Evolutionary conservation across 331 rosid species (phyloP).

Genomic region (Malus hybrid): DNA sequence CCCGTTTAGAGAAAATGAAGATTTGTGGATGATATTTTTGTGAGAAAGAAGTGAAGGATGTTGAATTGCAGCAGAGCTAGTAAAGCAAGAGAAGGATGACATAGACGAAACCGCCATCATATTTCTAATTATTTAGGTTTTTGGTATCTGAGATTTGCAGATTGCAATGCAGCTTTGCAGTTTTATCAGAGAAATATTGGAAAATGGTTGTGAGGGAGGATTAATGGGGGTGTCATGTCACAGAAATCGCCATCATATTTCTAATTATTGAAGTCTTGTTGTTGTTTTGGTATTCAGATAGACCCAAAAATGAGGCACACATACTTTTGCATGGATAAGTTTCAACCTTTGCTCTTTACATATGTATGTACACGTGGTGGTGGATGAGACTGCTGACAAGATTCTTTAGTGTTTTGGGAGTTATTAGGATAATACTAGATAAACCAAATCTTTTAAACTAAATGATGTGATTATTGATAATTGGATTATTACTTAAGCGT

Average conservation of each 20-base stretch:
- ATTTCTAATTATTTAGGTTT: neutral
- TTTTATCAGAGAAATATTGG: neutral
- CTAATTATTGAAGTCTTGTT: neutral
- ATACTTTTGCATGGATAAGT: conserved; percentile 24
- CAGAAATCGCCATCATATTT: neutral
- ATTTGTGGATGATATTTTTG: conserved; percentile 8
- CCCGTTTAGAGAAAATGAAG: neutral
- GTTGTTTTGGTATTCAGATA: neutral
- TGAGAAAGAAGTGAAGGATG: conserved; percentile 2
- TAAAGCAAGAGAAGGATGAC: conserved; percentile 19
- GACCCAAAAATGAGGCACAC: conserved; percentile 1
- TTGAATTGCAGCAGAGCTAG: neutral
- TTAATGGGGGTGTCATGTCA: too few species aligned
- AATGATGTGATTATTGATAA: too few species aligned
- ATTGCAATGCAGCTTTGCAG: neutral
- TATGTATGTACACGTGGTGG: too few species aligned
- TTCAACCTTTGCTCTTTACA: neutral
- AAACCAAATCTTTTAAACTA: accelerated
- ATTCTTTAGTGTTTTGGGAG: too few species aligned
- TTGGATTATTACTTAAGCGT: too few species aligned
- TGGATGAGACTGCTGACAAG: too few species aligned
- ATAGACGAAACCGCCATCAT: conserved; percentile 24
- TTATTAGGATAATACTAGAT: too few species aligned
- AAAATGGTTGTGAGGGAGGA: neutral
- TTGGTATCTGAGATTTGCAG: neutral